Evolutionary conservation across 176 grass and related monocot species (phyloP), one percentile per base, ranked within the genome.

Genomic region (Oryza meridionalis): DNA sequence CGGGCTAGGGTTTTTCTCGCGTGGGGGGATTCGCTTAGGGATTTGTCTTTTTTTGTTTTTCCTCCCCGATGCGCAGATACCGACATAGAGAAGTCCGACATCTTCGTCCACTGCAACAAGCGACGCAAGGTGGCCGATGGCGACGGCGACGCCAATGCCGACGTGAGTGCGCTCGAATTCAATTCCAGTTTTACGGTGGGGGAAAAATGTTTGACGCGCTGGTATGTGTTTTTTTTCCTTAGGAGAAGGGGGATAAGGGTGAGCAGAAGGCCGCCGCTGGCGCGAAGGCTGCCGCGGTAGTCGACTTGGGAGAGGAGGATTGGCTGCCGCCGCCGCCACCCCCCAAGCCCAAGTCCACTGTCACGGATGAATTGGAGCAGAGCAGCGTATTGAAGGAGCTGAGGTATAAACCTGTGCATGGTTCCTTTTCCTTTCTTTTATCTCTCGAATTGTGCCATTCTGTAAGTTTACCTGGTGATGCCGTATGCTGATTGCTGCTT

Each of bases 51-150:
- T 50, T 69, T 46, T 44, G 50, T 69, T 61, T 43, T 35, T 35
- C 0, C 33, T 35, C 33, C 7, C 42, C 74, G 55, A 63, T 67
- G 35, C 43, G 67, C 87, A 98, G 96, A 95, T 58, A 84, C 86
- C 14, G 92, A 91, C 47, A 81, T 93, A 38, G 91, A 98, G 77
- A 88, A 70, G 67, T 84, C 91, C 6, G 90, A 90, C 42, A 95
- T 93, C 21, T 88, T 93, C 72, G 31, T 76, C 65, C 69, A 90
- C 67, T 90, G 85, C 81, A 93, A 95, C 63, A 93, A 98, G 87
- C 89, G 93, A 26, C 37, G 17, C 38, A 89, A 80, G 73, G 75
- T 74, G 40, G 53, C 11, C 1, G 27, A 21, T 25, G 22, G 2
- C 1, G 27, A 21, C 38, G 22, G 2, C 2, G 51, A 63, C 19